phyloP scores from a whole-genome alignment of 106 monocot genomes.

The Alisma plantagoaquatica region DNA sequence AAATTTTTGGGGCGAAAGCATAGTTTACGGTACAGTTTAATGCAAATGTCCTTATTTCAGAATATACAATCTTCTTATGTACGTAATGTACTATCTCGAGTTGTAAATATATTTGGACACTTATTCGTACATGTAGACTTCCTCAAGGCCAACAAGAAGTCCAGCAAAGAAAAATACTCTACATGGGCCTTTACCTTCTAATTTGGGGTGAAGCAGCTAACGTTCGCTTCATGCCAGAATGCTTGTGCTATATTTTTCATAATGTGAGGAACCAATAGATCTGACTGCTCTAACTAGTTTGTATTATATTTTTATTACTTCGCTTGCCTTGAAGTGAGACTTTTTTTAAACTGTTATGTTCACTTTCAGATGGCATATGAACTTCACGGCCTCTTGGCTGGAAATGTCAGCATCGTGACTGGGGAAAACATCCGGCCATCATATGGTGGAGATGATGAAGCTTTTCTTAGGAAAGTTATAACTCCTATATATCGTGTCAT shows the following conservation, averaged over 20 bases:
- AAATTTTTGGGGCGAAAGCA: conserved; percentile 95
- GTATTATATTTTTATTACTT: too few relatives aligned
- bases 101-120: too few relatives aligned
- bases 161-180: conserved; percentile 91
- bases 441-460: conserved; percentile 93
- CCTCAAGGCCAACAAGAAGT: conserved; percentile 80
- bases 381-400: conserved; percentile 81
- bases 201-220: conserved; percentile 99
- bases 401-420: conserved; percentile 91
- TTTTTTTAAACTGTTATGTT: too few relatives aligned
- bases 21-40: conserved; percentile 58
- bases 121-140: conserved; percentile 24
- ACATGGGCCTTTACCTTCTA: conserved; percentile 93
- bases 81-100: too few relatives aligned
- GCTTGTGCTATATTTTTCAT: conserved; percentile 93
- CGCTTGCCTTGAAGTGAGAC: too few relatives aligned
- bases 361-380: conserved; percentile 95
- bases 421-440: conserved; percentile 94
- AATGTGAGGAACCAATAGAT: conserved; percentile 59
- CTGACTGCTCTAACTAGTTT: too few relatives aligned
- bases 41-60: too few relatives aligned
- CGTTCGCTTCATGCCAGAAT: conserved; percentile 92
- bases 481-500: conserved; percentile 91
- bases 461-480: conserved; percentile 91
- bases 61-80: too few relatives aligned